Base-by-base conservation (phyloP, 495 filamentous ascomycete genomes). In the Penicillium alfredii region DNA sequence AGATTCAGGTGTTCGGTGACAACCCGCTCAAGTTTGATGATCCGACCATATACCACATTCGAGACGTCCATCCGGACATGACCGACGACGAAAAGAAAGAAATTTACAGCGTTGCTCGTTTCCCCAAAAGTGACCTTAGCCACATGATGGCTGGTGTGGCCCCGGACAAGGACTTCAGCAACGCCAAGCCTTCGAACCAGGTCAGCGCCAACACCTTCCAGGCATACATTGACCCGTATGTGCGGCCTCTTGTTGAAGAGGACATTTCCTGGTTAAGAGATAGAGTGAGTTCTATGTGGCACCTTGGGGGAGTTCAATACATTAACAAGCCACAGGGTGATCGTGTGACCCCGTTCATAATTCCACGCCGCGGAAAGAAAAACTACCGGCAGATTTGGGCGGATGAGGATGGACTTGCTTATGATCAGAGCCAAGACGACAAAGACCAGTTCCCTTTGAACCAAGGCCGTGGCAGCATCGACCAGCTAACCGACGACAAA, bases 101-200 rank as follows among this genome's bases (percentile, higher is more conserved):
- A 43, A 87, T 96, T 26, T 94, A 84, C 59, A 85, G 84, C 8
- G 92, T 99, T 5, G 77, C 85, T 5, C 63, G 70, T 4, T 99
- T 93, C 54, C 92, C 92, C 1, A 66, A 71, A 18, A 78, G 73
- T 37, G 86, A 96, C 55, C 73, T 99, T 2, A 66, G 72, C 24
- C 80, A 94, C 46, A 74, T 90, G 44, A 92, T 93, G 47, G 83
- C 88, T 23, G 93, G 92, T 28, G 79, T 81, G 12, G 80, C 87
- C 3, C 92, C 92, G 2, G 88, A 97, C 56, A 84, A 83, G 55
- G 93, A 99, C 61, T 96, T 94, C 46, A 93, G 85, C 48, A 94
- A 81, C 48, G 82, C 88, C 10, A 97, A 99, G 55, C 88, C 90
- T 6, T 79, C 79, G 6, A 94, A 90, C 44, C 93, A 97, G 61